Conservation (phyloP, 345 rosid genomes). For the Eucalyptus sideroxylon region DNA sequence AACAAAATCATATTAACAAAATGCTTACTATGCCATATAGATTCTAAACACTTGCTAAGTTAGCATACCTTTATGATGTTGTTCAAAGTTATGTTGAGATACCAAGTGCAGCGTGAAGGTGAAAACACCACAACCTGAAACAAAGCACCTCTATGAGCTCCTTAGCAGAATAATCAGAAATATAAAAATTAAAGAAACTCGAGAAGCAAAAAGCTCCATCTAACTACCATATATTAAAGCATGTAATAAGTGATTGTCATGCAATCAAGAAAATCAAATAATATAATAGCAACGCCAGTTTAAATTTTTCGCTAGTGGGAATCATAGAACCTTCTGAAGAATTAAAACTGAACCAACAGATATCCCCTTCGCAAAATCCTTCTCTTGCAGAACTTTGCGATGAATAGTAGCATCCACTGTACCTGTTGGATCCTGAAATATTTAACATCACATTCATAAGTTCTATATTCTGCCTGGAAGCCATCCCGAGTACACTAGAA, state of each 20-base stretch:
- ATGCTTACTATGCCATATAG: neutral
- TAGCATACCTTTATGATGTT: constrained; percentile 62
- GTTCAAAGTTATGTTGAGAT: constrained; percentile 65
- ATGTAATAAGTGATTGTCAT: neutral
- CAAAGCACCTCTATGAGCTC: neutral
- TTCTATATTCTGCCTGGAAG: neutral
- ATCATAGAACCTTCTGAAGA: constrained; percentile 41
- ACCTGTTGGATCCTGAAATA: constrained; percentile 70
- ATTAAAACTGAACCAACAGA: constrained; percentile 61
- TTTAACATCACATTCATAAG: neutral
- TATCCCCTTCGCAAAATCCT: constrained; percentile 48
- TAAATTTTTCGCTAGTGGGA: neutral
- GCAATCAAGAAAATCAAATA: neutral
- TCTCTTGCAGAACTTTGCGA: constrained; percentile 35
- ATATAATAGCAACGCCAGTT: neutral
- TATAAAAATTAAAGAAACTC: neutral
- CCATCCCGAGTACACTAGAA: neutral
- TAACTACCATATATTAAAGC: neutral
- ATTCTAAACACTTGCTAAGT: neutral
- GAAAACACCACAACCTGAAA: constrained; percentile 77
- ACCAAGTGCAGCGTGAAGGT: constrained; percentile 27
- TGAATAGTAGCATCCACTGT: constrained; percentile 73
- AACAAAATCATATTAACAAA: neutral
- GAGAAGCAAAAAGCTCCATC: neutral
- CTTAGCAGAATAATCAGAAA: neutral